Evolutionary conservation across 78 protist genomes (phyloP).

Genomic region (Protostelium mycophagum): DNA sequence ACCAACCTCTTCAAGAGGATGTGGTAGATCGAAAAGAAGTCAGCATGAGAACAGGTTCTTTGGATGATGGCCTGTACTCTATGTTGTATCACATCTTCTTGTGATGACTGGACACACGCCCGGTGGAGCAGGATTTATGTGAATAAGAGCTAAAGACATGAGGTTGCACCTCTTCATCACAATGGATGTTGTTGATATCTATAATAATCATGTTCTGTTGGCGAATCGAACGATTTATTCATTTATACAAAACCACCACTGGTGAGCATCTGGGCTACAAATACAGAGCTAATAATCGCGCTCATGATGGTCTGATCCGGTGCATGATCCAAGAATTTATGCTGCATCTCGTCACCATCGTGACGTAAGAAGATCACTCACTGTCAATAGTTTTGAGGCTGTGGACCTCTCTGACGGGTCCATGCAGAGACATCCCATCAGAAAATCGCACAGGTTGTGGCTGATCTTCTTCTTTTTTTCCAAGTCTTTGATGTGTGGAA

Average conservation of each 20-base stretch:
- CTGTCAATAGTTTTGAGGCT: constrained; percentile 47
- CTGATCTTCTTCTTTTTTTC: constrained; percentile 29
- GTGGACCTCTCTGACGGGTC: constrained; percentile 49
- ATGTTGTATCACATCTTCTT: no score
- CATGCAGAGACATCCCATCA: constrained; percentile 31
- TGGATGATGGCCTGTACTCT: no score
- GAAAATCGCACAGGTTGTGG: constrained; percentile 15
- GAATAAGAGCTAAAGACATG: no score
- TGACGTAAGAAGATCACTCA: background rate
- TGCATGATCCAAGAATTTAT: background rate
- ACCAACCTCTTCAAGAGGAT: no score
- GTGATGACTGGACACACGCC: no score
- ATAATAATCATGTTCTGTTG: no score
- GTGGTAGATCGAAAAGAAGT: no score
- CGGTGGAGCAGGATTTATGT: no score
- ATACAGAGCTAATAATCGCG: background rate
- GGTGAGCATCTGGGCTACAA: background rate
- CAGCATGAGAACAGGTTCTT: no score
- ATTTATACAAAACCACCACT: background rate
- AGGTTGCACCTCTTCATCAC: no score
- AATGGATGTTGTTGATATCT: no score
- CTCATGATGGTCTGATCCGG: background rate
- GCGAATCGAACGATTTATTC: no score
- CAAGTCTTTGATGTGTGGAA: background rate
- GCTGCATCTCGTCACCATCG: background rate